Conservation (phyloP, 805 yeast genomes). For the Barnettozyma vustinii region DNA sequence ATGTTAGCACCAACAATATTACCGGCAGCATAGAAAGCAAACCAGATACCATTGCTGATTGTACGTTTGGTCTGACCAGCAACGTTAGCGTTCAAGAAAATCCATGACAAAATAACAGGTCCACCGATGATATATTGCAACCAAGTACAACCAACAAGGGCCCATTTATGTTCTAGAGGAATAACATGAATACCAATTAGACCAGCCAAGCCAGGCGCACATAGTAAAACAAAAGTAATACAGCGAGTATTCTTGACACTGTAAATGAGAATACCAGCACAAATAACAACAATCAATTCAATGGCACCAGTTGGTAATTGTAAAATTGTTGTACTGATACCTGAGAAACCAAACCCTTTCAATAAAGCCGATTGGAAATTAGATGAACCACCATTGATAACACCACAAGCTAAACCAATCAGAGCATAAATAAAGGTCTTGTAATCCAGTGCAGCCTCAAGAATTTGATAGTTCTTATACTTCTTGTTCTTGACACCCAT, state of each 20-base stretch:
- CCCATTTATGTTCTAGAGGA: constrained; percentile 20
- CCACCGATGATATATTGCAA: constrained; percentile 5
- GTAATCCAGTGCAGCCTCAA: constrained; percentile 45
- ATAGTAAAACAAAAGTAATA: neutral
- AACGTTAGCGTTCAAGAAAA: constrained; percentile 12
- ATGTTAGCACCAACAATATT: constrained; percentile 44
- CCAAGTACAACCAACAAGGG: constrained; percentile 25
- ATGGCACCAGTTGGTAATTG: constrained; percentile 24
- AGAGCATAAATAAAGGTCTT: constrained; percentile 38
- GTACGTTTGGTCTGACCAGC: constrained; percentile 40
- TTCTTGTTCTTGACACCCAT: constrained; percentile 40
- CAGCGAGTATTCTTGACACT: constrained; percentile 2
- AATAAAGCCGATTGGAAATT: constrained; percentile 35
- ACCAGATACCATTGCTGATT: constrained; percentile 32
- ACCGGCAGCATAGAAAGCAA: constrained; percentile 35
- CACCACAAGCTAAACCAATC: constrained; percentile 33
- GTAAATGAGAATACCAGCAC: constrained; percentile 6
- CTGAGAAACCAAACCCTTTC: constrained; percentile 25
- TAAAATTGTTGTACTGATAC: constrained; percentile 19
- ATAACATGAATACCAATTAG: constrained; percentile 25
- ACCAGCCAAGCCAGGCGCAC: constrained; percentile 31
- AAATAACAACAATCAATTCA: constrained; percentile 17
- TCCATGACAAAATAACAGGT: constrained; percentile 6
- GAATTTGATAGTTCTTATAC: constrained; percentile 41
- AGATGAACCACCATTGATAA: constrained; percentile 41